Evolutionary conservation across 306 rosid genomes (phyloP).

Genomic region (Hippophae gyantsensis): DNA sequence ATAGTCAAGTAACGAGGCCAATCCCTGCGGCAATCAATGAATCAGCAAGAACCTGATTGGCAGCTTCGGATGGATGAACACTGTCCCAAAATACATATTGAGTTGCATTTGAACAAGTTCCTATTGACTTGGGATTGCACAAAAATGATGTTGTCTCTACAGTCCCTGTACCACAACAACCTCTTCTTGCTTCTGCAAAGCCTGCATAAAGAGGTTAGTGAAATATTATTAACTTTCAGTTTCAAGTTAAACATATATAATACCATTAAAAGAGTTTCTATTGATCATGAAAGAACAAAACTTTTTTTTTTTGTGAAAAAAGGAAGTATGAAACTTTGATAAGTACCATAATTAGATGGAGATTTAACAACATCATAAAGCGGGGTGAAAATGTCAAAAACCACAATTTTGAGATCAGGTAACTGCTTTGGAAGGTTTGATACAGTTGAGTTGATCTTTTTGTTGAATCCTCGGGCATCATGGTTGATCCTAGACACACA

Average conservation of each 20-base stretch:
- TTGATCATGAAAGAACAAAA: not conserved
- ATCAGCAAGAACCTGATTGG: constrained; percentile 73
- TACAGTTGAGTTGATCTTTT: constrained; percentile 49
- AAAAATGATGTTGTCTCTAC: constrained; percentile 59
- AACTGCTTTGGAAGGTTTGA: constrained; percentile 46
- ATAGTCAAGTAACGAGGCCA: constrained; percentile 34
- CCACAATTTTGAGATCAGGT: constrained; percentile 53
- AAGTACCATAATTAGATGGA: constrained; percentile 61
- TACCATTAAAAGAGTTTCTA: not conserved
- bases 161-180: constrained; percentile 79
- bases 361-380: constrained; percentile 52
- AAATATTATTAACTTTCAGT: not conserved
- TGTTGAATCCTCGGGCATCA: constrained; percentile 65
- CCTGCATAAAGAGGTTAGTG: constrained; percentile 23
- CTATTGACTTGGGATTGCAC: constrained; percentile 63
- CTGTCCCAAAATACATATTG: constrained; percentile 96
- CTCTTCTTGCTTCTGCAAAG: constrained; percentile 66
- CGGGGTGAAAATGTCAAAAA: constrained; percentile 74
- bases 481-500: constrained; percentile 57
- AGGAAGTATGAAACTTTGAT: not conserved
- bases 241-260: not conserved
- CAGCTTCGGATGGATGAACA: constrained; percentile 86
- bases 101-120: constrained; percentile 77
- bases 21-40: constrained; percentile 44
- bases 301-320: too few relatives aligned